Base-by-base conservation (phyloP, 2,329 filamentous ascomycete genomes). In the Alternaria tenuissima region DNA sequence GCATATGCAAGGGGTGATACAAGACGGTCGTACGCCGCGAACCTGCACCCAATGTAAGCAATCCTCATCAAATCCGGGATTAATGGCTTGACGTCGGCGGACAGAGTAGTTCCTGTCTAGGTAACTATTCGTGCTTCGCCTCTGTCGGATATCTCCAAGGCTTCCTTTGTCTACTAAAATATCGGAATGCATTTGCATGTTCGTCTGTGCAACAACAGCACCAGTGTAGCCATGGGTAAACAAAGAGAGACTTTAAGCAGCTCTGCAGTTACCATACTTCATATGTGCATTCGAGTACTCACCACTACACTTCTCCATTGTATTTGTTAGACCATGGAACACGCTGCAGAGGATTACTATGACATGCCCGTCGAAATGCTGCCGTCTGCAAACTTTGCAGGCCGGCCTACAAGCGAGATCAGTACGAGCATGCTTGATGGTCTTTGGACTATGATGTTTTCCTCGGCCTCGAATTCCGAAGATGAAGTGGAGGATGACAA, bases 321-420 rank as follows among this genome's bases (percentile, higher is more conserved):
- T 38, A 30, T 7, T 14, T n/a, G n/a, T 18, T 46, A 32, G 22
- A 51, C 20, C 1, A 66, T 68, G 64, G 57, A 57, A 43, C 56
- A 61, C 16, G 32, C 18, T 24, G 62, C 54, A 7, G 52, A 67
- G 9, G 60, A 71, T 26, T 70, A 72, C 52, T 71, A 70, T 36
- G 68, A 72, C 44, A 64, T 71, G 39, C 61, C 67, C 8, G 28
- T 59, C 22, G 66, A 72, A 18, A 51, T 65, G 44, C 39, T 72
- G 34, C 70, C 70, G 6, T 62, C 62, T 44, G 60, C 70, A 6
- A 72, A 72, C 52, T 71, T 72, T 56, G 70, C 68, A 36, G 61
- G 62, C 28, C 63, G 67, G 8, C 68, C 70, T 44, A 53, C 61
- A n/a, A 66, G 62, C 48, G 70, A 72, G 24, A 71, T 72, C 32